Percentiles rank a stretch among this genome's conserved stretches.
Evolutionary conservation across 768 basidiomycete genomes (phyloP).

Genomic region (Crassisporium funariophilum): DNA sequence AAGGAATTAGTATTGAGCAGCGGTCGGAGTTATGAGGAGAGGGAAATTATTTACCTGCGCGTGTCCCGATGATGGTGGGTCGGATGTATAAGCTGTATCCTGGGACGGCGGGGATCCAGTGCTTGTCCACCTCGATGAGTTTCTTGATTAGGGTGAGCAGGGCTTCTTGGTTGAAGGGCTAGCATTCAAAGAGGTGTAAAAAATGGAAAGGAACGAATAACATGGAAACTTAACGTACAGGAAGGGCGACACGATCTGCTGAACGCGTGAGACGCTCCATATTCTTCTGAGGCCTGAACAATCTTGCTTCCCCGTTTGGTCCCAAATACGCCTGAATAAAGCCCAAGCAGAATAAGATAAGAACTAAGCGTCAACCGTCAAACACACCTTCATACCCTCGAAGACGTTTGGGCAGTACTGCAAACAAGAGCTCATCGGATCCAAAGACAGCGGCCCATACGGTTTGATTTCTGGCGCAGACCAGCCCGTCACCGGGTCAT

Average conservation of each 20-base stretch:
- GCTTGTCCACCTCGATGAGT: conserved; percentile 68
- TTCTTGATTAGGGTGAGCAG: conserved; percentile 74
- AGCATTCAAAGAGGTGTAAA: not conserved
- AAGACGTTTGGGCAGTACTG: conserved; percentile 88
- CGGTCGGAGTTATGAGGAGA: conserved; percentile 42
- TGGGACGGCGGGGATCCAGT: conserved; percentile 78
- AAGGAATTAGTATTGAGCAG: conserved; percentile 34
- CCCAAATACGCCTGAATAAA: conserved; percentile 63
- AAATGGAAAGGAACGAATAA: not conserved
- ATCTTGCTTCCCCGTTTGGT: conserved; percentile 67
- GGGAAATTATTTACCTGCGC: conserved; percentile 38
- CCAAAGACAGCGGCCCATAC: conserved; percentile 66
- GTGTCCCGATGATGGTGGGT: conserved; percentile 70
- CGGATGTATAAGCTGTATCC: conserved; percentile 89
- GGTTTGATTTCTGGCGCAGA: conserved; percentile 72
- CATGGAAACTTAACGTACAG: conserved; percentile 43
- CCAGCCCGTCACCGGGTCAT: conserved; percentile 68
- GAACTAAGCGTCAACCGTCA: not conserved
- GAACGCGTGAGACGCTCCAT: conserved; percentile 80
- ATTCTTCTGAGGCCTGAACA: conserved; percentile 86
- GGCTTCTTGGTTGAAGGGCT: conserved; percentile 74
- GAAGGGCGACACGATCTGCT: conserved; percentile 70
- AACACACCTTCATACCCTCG: conserved; percentile 77
- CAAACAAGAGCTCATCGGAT: conserved; percentile 75
- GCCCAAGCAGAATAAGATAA: not conserved